These are phyloP conservation scores for Babesia divergens DNA, from an alignment of 169 alveolate species.

Conservation along the genomic window DNA sequence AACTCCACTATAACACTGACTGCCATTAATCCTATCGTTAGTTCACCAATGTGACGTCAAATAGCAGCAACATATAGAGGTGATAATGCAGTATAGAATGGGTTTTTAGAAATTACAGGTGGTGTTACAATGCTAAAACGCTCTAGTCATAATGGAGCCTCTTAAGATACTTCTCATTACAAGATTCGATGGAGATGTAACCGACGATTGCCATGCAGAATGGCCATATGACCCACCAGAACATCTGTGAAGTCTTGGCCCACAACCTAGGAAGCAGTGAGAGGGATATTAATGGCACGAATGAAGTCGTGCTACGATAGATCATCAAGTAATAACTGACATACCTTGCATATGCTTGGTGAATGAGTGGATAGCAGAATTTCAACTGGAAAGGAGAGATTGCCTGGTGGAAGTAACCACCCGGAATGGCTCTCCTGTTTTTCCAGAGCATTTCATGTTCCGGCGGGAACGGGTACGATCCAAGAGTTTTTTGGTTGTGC, in stretches of 20 bases:
- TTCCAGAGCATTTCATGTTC: constrained; percentile 85
- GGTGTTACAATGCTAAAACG: neutral
- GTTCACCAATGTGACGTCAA: neutral
- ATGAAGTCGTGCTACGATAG: neutral
- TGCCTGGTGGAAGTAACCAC: constrained; percentile 83
- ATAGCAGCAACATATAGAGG: neutral
- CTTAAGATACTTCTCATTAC: constrained; percentile 32
- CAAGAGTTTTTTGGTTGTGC: constrained; percentile 78
- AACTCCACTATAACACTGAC: neutral
- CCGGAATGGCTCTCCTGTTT: constrained; percentile 79
- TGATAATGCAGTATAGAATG: neutral
- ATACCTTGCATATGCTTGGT: constrained; percentile 83
- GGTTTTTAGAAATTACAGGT: too few relatives aligned
- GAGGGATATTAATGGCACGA: neutral
- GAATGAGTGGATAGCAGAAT: constrained; percentile 80
- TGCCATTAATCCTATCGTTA: neutral
- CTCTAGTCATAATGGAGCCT: constrained; percentile 30
- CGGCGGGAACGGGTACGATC: constrained; percentile 84
- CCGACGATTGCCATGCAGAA: constrained; percentile 52
- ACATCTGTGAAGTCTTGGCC: constrained; percentile 75
- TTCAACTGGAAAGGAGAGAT: constrained; percentile 84
- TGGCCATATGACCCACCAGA: constrained; percentile 80
- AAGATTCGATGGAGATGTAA: constrained; percentile 47
- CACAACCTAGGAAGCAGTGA: constrained; percentile 43
- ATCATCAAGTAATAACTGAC: neutral